phyloP scores from a whole-genome alignment of 2,329 filamentous ascomycete genomes.

The Ilyonectria destructans region DNA sequence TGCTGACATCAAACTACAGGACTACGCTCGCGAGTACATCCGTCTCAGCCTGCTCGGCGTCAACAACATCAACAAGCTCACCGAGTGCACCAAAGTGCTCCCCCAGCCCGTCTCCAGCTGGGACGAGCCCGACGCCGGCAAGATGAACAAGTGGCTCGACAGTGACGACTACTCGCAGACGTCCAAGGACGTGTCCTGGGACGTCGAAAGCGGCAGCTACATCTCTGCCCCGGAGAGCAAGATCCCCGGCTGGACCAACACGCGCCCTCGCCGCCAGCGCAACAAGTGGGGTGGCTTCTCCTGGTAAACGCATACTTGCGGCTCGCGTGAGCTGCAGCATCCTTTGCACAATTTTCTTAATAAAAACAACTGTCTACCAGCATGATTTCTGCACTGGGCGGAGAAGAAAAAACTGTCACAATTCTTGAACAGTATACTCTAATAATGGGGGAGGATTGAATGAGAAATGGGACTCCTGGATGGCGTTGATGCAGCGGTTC shows the following conservation, averaged over 20 bases:
- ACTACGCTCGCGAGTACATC: slow-evolving; percentile 68
- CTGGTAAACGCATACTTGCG: slow-evolving; percentile 10
- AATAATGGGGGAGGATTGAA: slow-evolving; percentile 7
- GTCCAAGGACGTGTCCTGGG: slow-evolving; percentile 46
- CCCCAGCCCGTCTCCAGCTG: slow-evolving; percentile 52
- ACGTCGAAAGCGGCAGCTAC: slow-evolving; percentile 44
- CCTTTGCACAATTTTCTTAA: neutral
- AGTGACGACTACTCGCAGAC: slow-evolving; percentile 47
- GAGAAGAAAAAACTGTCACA: neutral
- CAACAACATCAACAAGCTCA: slow-evolving; percentile 70
- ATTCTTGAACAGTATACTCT: neutral
- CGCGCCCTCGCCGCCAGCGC: slow-evolving; percentile 19
- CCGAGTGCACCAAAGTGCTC: slow-evolving; percentile 69
- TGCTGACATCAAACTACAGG: slow-evolving; percentile 50
- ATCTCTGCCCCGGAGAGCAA: slow-evolving; percentile 43
- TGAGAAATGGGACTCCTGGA: slow-evolving; percentile 2
- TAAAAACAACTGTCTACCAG: neutral
- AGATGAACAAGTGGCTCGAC: slow-evolving; percentile 50
- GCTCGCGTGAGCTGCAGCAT: neutral
- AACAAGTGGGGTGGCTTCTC: slow-evolving; percentile 32
- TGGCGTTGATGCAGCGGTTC: slow-evolving; percentile 2
- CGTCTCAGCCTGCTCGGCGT: slow-evolving; percentile 71
- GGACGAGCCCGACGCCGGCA: slow-evolving; percentile 37
- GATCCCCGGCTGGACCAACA: slow-evolving; percentile 45
- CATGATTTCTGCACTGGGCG: too few relatives aligned